Percentiles rank a stretch among this genome's conserved stretches.
Conservation (phyloP, 179 eudicot species). For the Beta macrorhiza region DNA sequence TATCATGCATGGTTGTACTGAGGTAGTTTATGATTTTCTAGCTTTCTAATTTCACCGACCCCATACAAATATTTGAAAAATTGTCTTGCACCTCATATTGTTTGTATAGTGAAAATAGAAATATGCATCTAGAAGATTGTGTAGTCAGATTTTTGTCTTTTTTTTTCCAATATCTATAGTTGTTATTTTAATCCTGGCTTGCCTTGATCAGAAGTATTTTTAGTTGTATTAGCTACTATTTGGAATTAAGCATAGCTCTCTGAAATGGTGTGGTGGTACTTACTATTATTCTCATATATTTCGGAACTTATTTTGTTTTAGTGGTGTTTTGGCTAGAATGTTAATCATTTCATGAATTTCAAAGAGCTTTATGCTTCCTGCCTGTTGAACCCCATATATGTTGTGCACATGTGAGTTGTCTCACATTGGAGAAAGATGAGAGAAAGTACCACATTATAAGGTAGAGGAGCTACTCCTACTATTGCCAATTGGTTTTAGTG, state of each 20-base stretch:
- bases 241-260: neutral
- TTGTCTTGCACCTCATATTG: neutral
- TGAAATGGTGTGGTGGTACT: neutral
- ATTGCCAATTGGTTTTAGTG: no score
- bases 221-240: neutral
- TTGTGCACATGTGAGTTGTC: no score
- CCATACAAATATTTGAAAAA: neutral
- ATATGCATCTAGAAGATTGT: neutral
- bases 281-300: neutral
- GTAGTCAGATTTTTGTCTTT: neutral
- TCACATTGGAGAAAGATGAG: no score
- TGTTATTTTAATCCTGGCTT: neutral
- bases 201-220: neutral
- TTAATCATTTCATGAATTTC: neutral
- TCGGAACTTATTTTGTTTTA: neutral
- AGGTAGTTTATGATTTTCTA: conserved; percentile 37
- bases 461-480: no score
- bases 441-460: no score
- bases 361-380: neutral
- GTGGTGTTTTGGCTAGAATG: neutral
- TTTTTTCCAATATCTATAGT: no score
- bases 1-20: conserved; percentile 89
- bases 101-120: neutral
- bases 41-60: neutral
- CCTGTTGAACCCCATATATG: neutral